A percentile compares a stretch with the other conserved stretches of the same genome.
phyloP scores from a whole-genome alignment of 176 grass and related monocot species.

The Ananas comosus region DNA sequence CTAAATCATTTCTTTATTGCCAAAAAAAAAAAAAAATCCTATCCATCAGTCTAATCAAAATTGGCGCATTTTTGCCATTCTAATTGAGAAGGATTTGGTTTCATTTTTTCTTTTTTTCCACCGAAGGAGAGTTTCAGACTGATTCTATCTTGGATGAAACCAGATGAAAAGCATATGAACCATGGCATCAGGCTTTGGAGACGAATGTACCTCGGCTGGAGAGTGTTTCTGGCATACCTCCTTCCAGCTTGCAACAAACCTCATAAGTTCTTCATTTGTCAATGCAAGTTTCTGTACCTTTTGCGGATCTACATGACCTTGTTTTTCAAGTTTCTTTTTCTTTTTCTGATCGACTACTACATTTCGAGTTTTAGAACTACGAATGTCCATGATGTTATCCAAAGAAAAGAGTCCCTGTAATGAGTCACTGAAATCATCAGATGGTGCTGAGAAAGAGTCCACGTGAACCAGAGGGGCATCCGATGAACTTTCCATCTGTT shows the following conservation, averaged over 20 bases:
- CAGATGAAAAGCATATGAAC: constrained; percentile 7
- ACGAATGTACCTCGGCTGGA: constrained; percentile 43
- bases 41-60: too few species aligned
- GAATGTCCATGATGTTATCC: background rate
- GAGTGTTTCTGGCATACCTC: constrained; percentile 62
- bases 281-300: constrained; percentile 25
- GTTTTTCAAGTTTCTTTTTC: constrained; percentile 16
- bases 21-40: too few species aligned
- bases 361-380: background rate
- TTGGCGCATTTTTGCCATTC: too few species aligned
- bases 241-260: constrained; percentile 86
- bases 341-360: background rate
- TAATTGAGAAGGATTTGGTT: too few species aligned
- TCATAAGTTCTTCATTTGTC: constrained; percentile 41
- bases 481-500: background rate
- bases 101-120: too few species aligned
- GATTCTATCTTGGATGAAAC: too few species aligned
- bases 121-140: too few species aligned
- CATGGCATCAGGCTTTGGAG: background rate
- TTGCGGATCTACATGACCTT: constrained; percentile 12
- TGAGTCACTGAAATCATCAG: background rate
- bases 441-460: background rate
- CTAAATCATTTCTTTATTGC: too few species aligned
- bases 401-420: background rate
- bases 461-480: background rate